Base-by-base conservation (phyloP, 2,329 filamentous ascomycete species). In the Berkeleyomyces rouxiae region DNA sequence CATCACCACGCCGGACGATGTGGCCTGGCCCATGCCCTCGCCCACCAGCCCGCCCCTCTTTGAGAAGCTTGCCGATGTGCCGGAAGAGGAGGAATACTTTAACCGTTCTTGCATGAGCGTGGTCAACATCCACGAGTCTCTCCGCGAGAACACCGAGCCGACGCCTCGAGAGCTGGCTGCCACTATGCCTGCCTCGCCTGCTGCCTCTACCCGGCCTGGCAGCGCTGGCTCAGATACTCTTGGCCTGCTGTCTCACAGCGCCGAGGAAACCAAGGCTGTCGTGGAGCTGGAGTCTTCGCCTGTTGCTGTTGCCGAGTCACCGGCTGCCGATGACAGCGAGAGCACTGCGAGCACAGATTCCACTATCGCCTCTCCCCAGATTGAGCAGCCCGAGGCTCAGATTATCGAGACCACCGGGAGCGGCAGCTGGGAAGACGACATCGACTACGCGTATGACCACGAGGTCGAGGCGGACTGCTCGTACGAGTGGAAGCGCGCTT, bases 371-470 rank as follows among this genome's bases (percentile, higher is more conserved):
- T 55, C 51, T 43, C 42, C 42, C 9, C 42, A 43, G 2, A 31
- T 37, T 13, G 11, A 55, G 31, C 51, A 55, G 10, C 31, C 4
- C 0, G 51, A 55, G 11, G 4, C 11, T 7, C 33, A n/a, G 33
- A 36, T 36, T n/a, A 13, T 23, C 6, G 51, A 39, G 4, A 36
- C 7, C 3, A 36, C 51, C 33, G n/a, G 36, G 67, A 55, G 51
- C 16, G 51, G 51, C 33, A 83, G 74, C 67, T 87, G 84, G 84
- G 84, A 87, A 68, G 82, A 85, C 61, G 82, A 82, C 66, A 86
- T 87, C 65, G 84, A 87, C 69, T 87, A 85, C 70, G 85, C 82
- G 69, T 87, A 87, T 68, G 83, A 86, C 66, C 81, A 87, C 67
- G 83, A 83, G 66, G 82, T 79, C 10, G 84, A 86, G 70, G 83